phyloP scores from a whole-genome alignment of 2,329 filamentous ascomycete genomes.

The Penicillium sp. region DNA sequence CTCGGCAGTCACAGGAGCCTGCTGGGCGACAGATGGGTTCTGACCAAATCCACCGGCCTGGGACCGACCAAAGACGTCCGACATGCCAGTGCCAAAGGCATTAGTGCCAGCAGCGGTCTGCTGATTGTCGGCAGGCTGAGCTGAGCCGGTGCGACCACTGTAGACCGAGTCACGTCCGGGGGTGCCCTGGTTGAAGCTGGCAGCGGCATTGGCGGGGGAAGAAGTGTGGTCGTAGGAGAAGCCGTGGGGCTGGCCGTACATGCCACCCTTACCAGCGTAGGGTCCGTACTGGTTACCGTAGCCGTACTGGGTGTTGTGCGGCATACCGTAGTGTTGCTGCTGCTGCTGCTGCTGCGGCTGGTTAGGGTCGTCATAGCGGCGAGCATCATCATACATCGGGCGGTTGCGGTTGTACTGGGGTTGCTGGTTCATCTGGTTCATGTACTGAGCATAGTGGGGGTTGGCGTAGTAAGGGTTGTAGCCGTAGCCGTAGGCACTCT shows the following conservation, averaged over 20 bases:
- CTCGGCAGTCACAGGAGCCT: conserved; percentile 49
- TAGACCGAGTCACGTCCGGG: conserved; percentile 59
- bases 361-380: conserved; percentile 48
- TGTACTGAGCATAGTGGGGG: conserved; percentile 63
- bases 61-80: conserved; percentile 60
- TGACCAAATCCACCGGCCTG: conserved; percentile 56
- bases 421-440: conserved; percentile 53
- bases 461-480: conserved; percentile 63
- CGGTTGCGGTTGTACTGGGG: conserved; percentile 50
- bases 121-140: conserved; percentile 56
- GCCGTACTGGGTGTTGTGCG: conserved; percentile 54
- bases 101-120: conserved; percentile 51
- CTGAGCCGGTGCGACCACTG: conserved; percentile 58
- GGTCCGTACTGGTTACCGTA: conserved; percentile 52
- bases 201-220: conserved; percentile 61
- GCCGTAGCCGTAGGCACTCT: conserved; percentile 56
- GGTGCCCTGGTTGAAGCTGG: conserved; percentile 42
- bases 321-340: conserved; percentile 32
- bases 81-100: conserved; percentile 52
- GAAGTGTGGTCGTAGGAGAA: conserved; percentile 67
- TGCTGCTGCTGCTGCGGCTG: conserved; percentile 6
- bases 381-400: conserved; percentile 51
- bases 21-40: conserved; percentile 54
- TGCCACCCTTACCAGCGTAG: conserved; percentile 58
- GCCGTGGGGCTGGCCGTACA: conserved; percentile 63